Conservation (phyloP, 148 eudicot species). For the Heliamphora exappendiculata region DNA sequence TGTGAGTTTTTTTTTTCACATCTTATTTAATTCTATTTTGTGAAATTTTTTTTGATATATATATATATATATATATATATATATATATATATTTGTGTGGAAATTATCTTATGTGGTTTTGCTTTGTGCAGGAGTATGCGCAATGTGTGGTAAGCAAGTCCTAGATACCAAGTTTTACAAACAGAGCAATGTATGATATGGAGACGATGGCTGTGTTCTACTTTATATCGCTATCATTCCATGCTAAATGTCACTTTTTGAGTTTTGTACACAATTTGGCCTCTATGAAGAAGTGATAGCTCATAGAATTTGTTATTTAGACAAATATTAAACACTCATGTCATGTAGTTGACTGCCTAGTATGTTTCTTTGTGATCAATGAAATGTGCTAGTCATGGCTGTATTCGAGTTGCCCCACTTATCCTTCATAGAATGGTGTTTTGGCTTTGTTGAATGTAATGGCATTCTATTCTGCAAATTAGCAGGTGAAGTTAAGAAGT, state of each 20-base stretch:
- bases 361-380: not conserved
- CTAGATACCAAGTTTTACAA: conserved; percentile 90
- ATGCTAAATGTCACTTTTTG: not conserved
- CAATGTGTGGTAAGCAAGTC: conserved; percentile 98
- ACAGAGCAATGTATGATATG: conserved; percentile 81
- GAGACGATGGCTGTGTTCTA: not conserved
- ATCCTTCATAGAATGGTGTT: not conserved
- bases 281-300: not conserved
- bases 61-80: too few relatives aligned
- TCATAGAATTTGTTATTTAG: not conserved
- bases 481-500: not conserved
- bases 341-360: not conserved
- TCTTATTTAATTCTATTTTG: too few relatives aligned
- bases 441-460: not conserved
- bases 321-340: not conserved
- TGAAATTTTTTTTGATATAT: too few relatives aligned
- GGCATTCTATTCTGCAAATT: not conserved
- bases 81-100: not conserved
- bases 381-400: not conserved
- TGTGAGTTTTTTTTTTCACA: not conserved
- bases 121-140: conserved; percentile 79
- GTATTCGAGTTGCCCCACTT: not conserved
- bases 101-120: conserved; percentile 6
- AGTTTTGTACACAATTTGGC: not conserved
- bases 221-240: not conserved